Evolutionary conservation across 768 basidiomycete genomes (phyloP).

Genomic region (Naganishia vaughanmartiniae): DNA sequence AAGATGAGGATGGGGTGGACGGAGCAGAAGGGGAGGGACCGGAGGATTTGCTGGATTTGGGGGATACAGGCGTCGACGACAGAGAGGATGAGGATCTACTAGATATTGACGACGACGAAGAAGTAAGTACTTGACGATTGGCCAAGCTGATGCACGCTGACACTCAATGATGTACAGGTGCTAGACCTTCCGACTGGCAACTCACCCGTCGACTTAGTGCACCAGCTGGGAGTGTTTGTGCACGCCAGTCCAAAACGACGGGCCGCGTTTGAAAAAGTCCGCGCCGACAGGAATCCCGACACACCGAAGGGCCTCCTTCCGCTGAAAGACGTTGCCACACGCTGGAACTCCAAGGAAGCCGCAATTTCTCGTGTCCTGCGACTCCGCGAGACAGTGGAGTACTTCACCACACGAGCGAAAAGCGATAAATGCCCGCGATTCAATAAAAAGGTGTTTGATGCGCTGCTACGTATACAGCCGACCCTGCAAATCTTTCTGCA

Average conservation of each 20-base stretch:
- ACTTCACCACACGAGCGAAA: too few species aligned
- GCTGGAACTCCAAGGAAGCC: conserved; percentile 15
- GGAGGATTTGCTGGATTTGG: too few species aligned
- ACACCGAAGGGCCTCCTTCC: not conserved
- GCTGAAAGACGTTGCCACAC: not conserved
- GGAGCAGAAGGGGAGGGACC: not conserved
- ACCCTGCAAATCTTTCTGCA: not conserved
- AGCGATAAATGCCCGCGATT: too few species aligned
- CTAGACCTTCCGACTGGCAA: not conserved
- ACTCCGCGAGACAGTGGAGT: too few species aligned
- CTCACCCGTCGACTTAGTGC: conserved; percentile 3
- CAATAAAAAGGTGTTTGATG: not conserved
- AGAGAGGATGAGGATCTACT: not conserved
- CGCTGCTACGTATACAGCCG: not conserved
- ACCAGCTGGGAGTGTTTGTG: conserved; percentile 3
- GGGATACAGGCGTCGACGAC: not conserved
- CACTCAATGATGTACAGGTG: not conserved
- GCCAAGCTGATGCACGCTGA: not conserved
- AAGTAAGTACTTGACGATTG: too few species aligned
- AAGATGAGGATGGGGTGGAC: not conserved
- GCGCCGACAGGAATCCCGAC: not conserved
- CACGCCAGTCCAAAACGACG: not conserved
- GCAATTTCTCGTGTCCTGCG: too few species aligned
- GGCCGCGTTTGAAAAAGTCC: not conserved
- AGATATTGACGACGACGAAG: not conserved